phyloP scores from a whole-genome alignment of 768 basidiomycete species.

The Serendipita sp. region DNA sequence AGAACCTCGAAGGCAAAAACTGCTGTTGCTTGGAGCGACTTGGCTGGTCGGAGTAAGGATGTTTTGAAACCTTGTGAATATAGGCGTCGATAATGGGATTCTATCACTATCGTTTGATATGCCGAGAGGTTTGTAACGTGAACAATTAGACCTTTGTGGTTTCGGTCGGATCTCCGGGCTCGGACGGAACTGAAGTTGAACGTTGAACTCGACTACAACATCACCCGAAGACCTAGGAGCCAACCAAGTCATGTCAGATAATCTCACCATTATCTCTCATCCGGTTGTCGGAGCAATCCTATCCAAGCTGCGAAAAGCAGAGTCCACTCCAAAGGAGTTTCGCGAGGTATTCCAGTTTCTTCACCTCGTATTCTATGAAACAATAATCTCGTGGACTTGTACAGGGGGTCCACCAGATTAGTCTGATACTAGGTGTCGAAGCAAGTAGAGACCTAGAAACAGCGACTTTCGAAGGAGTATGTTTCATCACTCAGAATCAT shows the following conservation, averaged over 20 bases:
- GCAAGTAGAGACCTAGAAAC: constrained; percentile 56
- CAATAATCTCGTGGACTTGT: neutral
- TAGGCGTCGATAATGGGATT: constrained; percentile 49
- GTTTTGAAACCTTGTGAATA: constrained; percentile 85
- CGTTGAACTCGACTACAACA: neutral
- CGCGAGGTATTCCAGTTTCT: constrained; percentile 39
- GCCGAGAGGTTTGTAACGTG: too few relatives aligned
- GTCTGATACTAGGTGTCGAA: constrained; percentile 68
- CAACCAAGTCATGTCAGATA: neutral
- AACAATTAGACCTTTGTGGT: too few relatives aligned
- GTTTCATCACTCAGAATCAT: constrained; percentile 15
- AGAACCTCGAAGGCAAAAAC: constrained; percentile 37
- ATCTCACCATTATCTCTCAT: constrained; percentile 33
- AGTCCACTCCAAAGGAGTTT: constrained; percentile 57
- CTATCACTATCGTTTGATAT: neutral
- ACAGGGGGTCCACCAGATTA: constrained; percentile 61
- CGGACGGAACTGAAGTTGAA: neutral
- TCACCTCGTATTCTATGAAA: neutral
- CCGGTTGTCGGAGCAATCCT: constrained; percentile 60
- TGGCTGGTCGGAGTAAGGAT: constrained; percentile 32
- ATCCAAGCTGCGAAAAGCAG: constrained; percentile 47
- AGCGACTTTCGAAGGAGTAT: constrained; percentile 46
- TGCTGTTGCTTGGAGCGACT: constrained; percentile 43
- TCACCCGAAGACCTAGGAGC: constrained; percentile 17
- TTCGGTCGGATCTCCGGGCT: too few relatives aligned